Evolutionary conservation across 257 asterid species (phyloP).

Genomic region (Solanum piurae): DNA sequence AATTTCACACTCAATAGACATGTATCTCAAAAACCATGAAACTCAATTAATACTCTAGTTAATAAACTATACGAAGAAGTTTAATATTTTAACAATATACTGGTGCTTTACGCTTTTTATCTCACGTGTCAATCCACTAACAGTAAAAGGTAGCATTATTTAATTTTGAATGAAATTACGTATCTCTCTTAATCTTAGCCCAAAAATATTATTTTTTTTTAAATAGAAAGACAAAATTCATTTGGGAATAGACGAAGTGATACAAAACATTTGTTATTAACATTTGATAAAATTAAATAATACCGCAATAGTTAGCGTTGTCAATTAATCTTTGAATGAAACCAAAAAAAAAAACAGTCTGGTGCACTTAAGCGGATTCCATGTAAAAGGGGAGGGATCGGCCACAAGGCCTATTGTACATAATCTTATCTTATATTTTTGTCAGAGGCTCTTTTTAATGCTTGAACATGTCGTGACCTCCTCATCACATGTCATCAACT

Average conservation of each 20-base stretch:
- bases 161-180: background rate
- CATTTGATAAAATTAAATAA: background rate
- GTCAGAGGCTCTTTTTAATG: background rate
- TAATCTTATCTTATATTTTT: background rate
- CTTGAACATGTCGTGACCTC: background rate
- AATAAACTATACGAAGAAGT: background rate
- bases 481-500: background rate
- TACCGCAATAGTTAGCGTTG: background rate
- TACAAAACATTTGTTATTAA: background rate
- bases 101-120: background rate
- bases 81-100: background rate
- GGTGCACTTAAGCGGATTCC: background rate
- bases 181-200: background rate
- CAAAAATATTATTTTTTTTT: fast-evolving
- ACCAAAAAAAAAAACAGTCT: background rate
- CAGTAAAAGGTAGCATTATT: background rate
- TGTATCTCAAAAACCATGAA: background rate
- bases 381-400: background rate
- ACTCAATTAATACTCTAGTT: background rate
- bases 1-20: background rate
- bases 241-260: background rate
- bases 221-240: background rate
- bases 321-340: background rate
- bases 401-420: background rate
- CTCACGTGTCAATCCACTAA: background rate